Base-by-base conservation (phyloP, 306 rosid species). In the Styphnolobium japonicum region DNA sequence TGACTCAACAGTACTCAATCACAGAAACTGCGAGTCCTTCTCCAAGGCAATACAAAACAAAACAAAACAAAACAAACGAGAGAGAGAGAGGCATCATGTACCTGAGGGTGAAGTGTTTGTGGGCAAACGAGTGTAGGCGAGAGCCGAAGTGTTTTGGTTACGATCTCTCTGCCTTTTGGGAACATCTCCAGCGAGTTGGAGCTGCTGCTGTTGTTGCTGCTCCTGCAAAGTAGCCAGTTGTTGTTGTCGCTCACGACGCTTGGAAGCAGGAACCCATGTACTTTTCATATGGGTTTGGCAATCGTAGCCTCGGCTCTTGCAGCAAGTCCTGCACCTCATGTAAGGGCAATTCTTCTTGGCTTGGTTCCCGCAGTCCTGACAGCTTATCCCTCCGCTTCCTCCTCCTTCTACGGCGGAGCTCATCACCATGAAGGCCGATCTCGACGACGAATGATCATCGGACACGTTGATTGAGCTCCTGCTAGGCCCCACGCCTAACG, bases 301-400 rank as follows among this genome's bases (percentile, higher is more conserved):
- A 21, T 93, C 93, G 16, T 84, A 89, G 3, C 99, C 99, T 12
- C 99, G 92, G 86, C 94, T 93, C 74, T 93, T 96, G 63, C 99
- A 96, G 80, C 99, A 96, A 19, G 98, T 93, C 36, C 99, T 85
- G 48, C 99, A 96, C 67, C 99, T 68, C 87, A 84, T 78, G 83
- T 96, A 97, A 56, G 82, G 79, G 76, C 99, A 96, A 53, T 96
- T 97, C 58, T 93, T 96, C 86, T 96, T 96, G 0, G 99, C 98
- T 55, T 96, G 99, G 84, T 96, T 96, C 10, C 99, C 99, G 6
- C 99, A 96, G 73, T 96, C 99, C 56, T 93, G 97, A 77, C 99
- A 96, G 46, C 97, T 93, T 10, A 92, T 82, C 3, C 94, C 90
- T 1, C 88, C 85, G 0, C 78, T 78, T 7, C 85, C 83, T 1